Base-by-base conservation (phyloP, 129 eudicot species). In the Rutidosis leptorrhynchoides region DNA sequence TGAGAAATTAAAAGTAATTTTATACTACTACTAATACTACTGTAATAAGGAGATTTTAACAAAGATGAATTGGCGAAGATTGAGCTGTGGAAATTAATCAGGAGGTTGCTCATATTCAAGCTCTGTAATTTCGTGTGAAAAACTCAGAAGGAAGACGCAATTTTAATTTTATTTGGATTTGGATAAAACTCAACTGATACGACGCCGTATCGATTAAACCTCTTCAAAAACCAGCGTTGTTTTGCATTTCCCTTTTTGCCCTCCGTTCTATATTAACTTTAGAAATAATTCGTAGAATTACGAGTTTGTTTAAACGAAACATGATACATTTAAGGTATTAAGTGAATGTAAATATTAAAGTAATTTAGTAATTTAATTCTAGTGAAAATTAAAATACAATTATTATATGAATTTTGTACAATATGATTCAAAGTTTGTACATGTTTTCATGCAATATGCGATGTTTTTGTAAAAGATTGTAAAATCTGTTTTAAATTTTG, bases 131-230 rank as follows among this genome's bases (percentile, higher is more conserved):
- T 42, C 4, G 66, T 57, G 33, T 4, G 29, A 4, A 58, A 58
- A 17, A 48, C 20, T n/a, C 8, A 49, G 20, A 49, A 51, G 56
- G 58, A 45, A 43, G 45, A 55, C 37, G 60, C 17, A n/a, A 19
- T 48, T 35, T 35, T 10, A 37, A 10, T 37, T 37, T 33, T 7
- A 29, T 37, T 37, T 11, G 3, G 35, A 9, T 68, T 40, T 57
- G 57, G 65, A 69, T 35, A n/a, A 24, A 54, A 68, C 14, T 0
- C 3, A 3, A 24, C 14, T 16, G 4, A 0, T 0, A 46, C 45
- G 70, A 11, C 25, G 59, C 17, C 70, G 70, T 37, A 9, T 49
- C 4, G 35, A 23, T 28, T 21, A 69, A 71, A 71, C 76, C 69
- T 49, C 69, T 46, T 61, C 54, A 60, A 71, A 71, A 71, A 68